Base-by-base conservation (phyloP, 805 yeast species). In the Candida hispaniensis region DNA sequence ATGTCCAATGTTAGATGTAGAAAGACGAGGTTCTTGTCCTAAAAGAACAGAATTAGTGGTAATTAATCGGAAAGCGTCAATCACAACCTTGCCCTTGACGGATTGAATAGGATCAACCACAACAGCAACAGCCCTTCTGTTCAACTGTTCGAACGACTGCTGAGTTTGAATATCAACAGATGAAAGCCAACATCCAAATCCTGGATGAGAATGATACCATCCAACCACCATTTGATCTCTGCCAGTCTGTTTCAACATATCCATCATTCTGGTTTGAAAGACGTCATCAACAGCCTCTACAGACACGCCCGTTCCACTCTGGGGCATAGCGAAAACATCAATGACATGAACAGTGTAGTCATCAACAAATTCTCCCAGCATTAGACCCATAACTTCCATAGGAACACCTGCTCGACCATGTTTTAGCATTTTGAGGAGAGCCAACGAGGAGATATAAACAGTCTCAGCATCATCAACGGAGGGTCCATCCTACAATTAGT, bases 321-420 rank as follows among this genome's bases (percentile, higher is more conserved):
- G 98, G 12, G 99, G 99, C 99, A 91, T 91, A 39, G 98, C 98
- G 67, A 91, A 91, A 34, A 93, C 98, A 54, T 91, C 99, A 38
- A 83, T 83, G 23, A 91, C 99, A 49, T 86, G 93, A 22, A 91
- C 91, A 1, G 98, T 91, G 58, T 79, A 88, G 43, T 91, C 97
- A 56, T 91, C 98, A 16, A 91, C 91, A 60, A 91, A 88, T 48
- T 88, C 96, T 28, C 99, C 99, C 43, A 93, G 69, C 99, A 91
- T 91, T 45, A 91, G 67, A 3, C 99, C 99, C 99, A 91, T 91
- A 11, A 74, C 81, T 54, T 74, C 81, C 80, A 74, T 74, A n/a
- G 80, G 80, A 25, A 74, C 80, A 29, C 67, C 67, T 4, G 67
- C 66, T 24, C 97, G 71, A 21, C 97, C 97, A 55, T 91, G 99